A percentile compares a stretch with the other conserved stretches of the same genome.
Evolutionary conservation across 305 asterid species (phyloP).

Genomic region (Ilex paraguariensis): DNA sequence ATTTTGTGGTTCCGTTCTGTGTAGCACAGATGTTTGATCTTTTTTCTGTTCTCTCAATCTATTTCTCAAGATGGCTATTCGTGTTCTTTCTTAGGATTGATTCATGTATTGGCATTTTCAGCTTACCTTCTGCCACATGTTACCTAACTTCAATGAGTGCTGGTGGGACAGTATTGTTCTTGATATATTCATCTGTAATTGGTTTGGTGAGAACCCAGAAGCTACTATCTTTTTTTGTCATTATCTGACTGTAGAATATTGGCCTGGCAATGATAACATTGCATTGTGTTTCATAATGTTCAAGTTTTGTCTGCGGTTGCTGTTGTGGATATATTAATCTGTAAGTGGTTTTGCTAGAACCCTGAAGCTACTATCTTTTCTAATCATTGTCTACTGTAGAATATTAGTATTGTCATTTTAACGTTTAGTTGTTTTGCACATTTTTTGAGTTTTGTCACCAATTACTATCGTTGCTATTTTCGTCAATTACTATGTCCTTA

Average conservation of each 20-base stretch:
- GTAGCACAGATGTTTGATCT: not conserved
- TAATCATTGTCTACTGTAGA: not conserved
- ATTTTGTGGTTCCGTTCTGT: not conserved
- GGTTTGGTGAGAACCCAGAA: constrained; percentile 20
- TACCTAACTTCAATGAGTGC: constrained; percentile 70
- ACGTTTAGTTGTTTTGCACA: no score
- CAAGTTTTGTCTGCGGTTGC: no score
- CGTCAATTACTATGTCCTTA: no score
- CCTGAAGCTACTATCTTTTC: constrained; percentile 11
- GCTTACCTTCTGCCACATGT: constrained; percentile 98
- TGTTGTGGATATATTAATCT: constrained; percentile 2
- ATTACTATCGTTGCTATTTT: no score
- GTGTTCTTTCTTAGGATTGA: constrained; percentile 1
- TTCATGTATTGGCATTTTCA: constrained; percentile 32
- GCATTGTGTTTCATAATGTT: no score
- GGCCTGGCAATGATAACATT: no score
- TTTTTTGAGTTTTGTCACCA: no score
- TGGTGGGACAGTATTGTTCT: constrained; percentile 7
- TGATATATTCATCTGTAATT: constrained; percentile 7
- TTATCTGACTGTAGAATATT: no score
- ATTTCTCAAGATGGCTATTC: constrained; percentile 4
- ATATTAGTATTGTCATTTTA: no score
- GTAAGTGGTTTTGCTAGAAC: constrained; percentile 16
- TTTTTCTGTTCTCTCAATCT: constrained; percentile 10
- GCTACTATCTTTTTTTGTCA: constrained; percentile 2